phyloP scores from a whole-genome alignment of 331 rosid genomes.

The Arachis monticola region DNA sequence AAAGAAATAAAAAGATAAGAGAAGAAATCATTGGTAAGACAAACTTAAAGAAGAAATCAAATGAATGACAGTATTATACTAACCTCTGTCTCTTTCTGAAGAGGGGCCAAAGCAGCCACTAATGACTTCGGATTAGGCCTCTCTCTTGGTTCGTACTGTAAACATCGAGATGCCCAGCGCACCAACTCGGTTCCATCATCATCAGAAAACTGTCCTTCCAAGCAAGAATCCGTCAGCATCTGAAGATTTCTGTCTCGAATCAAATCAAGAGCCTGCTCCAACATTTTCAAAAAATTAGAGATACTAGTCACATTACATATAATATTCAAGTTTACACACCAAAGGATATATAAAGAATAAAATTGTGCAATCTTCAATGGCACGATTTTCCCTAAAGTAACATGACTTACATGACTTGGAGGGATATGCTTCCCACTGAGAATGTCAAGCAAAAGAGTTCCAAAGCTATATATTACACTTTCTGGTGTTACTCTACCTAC shows the following conservation, averaged over 20 bases:
- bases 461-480: conserved; percentile 79
- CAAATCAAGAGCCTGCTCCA: conserved; percentile 59
- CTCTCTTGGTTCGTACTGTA: conserved; percentile 71
- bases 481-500: conserved; percentile 46
- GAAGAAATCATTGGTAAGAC: background rate
- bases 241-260: conserved; percentile 74
- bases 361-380: background rate
- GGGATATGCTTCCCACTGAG: conserved; percentile 86
- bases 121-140: conserved; percentile 74
- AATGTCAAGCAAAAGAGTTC: conserved; percentile 79
- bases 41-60: background rate
- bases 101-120: conserved; percentile 66
- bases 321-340: conserved; percentile 34
- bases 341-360: conserved; percentile 8
- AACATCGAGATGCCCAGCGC: conserved; percentile 66
- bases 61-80: background rate
- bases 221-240: conserved; percentile 78
- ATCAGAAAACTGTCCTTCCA: conserved; percentile 77
- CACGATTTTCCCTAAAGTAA: background rate
- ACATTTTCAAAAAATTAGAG: background rate
- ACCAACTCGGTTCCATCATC: conserved; percentile 73
- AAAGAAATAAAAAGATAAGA: background rate
- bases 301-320: background rate
- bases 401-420: conserved; percentile 71
- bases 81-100: conserved; percentile 57